phyloP scores from a whole-genome alignment of 345 rosid genomes.

The Clausena lansium region DNA sequence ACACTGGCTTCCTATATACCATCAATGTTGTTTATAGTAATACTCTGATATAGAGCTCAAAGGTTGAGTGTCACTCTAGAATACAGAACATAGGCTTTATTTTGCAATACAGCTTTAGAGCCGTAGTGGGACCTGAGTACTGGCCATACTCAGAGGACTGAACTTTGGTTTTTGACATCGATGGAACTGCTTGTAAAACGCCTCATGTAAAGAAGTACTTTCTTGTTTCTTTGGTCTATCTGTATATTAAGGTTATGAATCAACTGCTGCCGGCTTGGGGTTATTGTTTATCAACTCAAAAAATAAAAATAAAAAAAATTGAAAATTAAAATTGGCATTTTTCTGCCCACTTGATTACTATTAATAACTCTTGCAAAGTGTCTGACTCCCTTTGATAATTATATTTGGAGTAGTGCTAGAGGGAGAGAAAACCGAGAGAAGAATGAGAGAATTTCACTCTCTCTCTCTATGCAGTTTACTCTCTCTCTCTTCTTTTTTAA shows the following conservation, averaged over 20 bases:
- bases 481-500: no score
- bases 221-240: not conserved
- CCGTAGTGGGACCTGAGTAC: not conserved
- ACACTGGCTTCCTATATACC: not conserved
- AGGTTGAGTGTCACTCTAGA: conserved; percentile 5
- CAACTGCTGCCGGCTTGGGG: not conserved
- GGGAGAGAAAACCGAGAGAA: no score
- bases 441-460: no score
- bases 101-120: not conserved
- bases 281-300: not conserved
- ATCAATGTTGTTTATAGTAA: not conserved
- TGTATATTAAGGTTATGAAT: not conserved
- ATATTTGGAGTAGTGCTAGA: no score
- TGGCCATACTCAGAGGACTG: not conserved
- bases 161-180: not conserved
- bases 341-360: not conserved
- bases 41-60: not conserved
- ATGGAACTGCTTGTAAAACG: not conserved
- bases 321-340: not conserved
- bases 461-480: no score
- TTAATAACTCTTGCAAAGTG: not conserved
- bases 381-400: not conserved
- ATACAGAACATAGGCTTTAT: not conserved
- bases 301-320: not conserved
- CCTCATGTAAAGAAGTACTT: not conserved